Conservation (phyloP, 2,329 filamentous ascomycete genomes). For the Colletotrichum sp. region DNA sequence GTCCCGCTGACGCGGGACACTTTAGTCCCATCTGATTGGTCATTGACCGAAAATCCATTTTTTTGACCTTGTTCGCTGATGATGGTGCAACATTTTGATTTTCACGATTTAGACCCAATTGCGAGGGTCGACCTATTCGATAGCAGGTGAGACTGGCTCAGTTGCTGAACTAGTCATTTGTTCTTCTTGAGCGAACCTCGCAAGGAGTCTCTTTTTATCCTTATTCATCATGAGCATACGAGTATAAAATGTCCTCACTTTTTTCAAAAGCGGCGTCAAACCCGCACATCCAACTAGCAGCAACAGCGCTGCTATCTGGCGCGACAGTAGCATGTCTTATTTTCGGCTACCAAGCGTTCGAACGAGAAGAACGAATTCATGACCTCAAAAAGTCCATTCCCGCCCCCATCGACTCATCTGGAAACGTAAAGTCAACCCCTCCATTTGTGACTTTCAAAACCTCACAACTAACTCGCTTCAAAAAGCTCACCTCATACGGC, state of each 20-base stretch:
- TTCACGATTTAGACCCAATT: not conserved
- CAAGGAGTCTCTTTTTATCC: not conserved
- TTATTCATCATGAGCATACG: not conserved
- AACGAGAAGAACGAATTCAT: slow-evolving; percentile 57
- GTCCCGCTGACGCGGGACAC: not conserved
- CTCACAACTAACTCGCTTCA: slow-evolving; percentile 23
- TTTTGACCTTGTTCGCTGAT: not conserved
- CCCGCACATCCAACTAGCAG: slow-evolving; percentile 66
- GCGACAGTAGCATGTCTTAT: slow-evolving; percentile 65
- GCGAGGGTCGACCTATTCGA: not conserved
- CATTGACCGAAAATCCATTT: not conserved
- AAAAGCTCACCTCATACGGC: slow-evolving; percentile 66
- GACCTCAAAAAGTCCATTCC: slow-evolving; percentile 68
- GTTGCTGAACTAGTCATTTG: not conserved
- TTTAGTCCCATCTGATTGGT: not conserved
- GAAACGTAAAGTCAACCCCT: slow-evolving; percentile 27
- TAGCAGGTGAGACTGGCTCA: not conserved
- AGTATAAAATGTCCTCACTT: slow-evolving; percentile 45
- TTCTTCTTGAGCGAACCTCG: not conserved
- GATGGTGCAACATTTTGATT: not conserved
- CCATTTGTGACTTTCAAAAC: not conserved
- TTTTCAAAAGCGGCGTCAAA: slow-evolving; percentile 48
- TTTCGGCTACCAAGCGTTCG: slow-evolving; percentile 66
- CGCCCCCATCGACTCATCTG: slow-evolving; percentile 34
- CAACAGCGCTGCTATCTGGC: slow-evolving; percentile 72